phyloP scores from a whole-genome alignment of 1,284 basidiomycete species.

The Ceratobasidium sp. region DNA sequence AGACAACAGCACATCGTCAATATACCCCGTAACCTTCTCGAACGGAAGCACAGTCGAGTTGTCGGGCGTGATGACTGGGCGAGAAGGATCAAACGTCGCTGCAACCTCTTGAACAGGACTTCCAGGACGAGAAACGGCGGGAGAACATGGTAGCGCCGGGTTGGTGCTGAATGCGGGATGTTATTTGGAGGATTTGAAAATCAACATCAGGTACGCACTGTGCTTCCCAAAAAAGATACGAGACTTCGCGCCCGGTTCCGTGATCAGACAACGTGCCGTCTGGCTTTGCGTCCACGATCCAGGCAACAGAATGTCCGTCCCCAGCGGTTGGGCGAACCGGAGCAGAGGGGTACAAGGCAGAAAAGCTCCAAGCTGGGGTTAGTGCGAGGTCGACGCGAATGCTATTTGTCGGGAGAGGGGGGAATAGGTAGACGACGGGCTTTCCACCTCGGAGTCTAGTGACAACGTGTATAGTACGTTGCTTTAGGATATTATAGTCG shows the following conservation, averaged over 20 bases:
- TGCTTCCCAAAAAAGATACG: slow-evolving; percentile 53
- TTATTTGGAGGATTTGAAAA: slow-evolving; percentile 47
- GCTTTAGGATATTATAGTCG: slow-evolving; percentile 43
- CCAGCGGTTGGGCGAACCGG: neutral
- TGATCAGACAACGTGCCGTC: slow-evolving; percentile 48
- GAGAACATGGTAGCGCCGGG: neutral
- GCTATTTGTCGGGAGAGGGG: slow-evolving; percentile 1
- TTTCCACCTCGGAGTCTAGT: slow-evolving; percentile 30
- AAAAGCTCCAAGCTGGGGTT: slow-evolving; percentile 45
- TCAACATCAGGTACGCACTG: slow-evolving; percentile 37
- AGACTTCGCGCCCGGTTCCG: slow-evolving; percentile 44
- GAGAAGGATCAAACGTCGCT: neutral
- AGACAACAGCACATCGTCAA: slow-evolving; percentile 50
- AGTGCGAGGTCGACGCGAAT: slow-evolving; percentile 45
- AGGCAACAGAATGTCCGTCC: slow-evolving; percentile 33
- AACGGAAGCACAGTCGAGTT: slow-evolving; percentile 9
- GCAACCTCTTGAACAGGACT: slow-evolving; percentile 45
- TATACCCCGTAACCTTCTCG: slow-evolving; percentile 46
- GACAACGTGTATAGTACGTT: slow-evolving; percentile 14
- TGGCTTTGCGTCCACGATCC: slow-evolving; percentile 47
- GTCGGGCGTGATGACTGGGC: neutral
- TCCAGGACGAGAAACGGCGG: neutral
- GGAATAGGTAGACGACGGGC: slow-evolving; percentile 44
- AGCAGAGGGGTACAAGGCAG: slow-evolving; percentile 44
- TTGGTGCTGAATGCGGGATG: slow-evolving; percentile 50